phyloP scores from a whole-genome alignment of 2,329 filamentous ascomycete species.

The Aspergillus udagawae region DNA sequence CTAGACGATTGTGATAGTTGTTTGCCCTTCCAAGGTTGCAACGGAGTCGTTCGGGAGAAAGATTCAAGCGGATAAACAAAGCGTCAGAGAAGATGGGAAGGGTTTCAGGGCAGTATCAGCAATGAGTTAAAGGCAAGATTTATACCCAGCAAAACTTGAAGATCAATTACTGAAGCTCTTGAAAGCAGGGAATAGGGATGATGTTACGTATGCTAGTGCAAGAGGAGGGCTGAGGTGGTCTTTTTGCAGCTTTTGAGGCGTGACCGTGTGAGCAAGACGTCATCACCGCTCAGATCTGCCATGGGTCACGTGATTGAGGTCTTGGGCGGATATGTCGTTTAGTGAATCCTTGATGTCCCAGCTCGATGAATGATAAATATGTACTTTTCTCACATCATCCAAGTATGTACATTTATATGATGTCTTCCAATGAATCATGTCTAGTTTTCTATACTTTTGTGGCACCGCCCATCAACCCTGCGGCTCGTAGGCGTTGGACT shows the following conservation, averaged over 20 bases:
- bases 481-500: slow-evolving; percentile 83
- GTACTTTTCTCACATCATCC: neutral
- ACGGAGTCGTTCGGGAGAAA: slow-evolving; percentile 3
- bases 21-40: slow-evolving; percentile 3
- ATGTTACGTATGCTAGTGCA: neutral
- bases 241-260: slow-evolving; percentile 43
- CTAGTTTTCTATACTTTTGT: neutral
- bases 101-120: neutral
- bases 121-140: neutral
- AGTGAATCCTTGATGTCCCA: too few relatives aligned
- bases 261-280: slow-evolving; percentile 26
- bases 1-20: neutral
- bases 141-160: slow-evolving; percentile 4
- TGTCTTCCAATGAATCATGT: neutral
- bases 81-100: neutral
- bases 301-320: slow-evolving; percentile 11
- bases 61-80: slow-evolving; percentile 16
- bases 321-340: neutral
- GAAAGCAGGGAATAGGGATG: neutral
- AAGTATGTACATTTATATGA: neutral
- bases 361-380: neutral
- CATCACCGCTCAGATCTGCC: slow-evolving; percentile 20
- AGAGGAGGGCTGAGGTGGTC: slow-evolving; percentile 64
- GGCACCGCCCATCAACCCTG: slow-evolving; percentile 46
- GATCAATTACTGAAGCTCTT: neutral